These are phyloP conservation scores for Hansenula lynferdii DNA, from an alignment of 1,139 yeast species.

Conservation along the genomic window DNA sequence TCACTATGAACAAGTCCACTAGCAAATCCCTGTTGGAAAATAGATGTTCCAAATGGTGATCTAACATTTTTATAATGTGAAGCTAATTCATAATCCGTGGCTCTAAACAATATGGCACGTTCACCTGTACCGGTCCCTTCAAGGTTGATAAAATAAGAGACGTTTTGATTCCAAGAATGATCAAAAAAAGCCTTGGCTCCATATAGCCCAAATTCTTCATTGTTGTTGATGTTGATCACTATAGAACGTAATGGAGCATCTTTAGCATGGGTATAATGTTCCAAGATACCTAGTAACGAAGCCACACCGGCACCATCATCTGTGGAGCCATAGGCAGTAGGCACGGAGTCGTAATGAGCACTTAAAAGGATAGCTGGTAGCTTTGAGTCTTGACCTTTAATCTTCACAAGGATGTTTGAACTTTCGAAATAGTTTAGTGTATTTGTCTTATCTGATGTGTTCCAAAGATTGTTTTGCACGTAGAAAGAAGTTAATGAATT, in stretches of 20 bases:
- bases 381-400: constrained; percentile 54
- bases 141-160: constrained; percentile 68
- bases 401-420: constrained; percentile 67
- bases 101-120: constrained; percentile 75
- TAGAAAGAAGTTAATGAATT: constrained; percentile 42
- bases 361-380: constrained; percentile 70
- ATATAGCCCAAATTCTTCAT: constrained; percentile 84
- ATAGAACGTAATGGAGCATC: constrained; percentile 61
- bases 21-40: constrained; percentile 80
- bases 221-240: constrained; percentile 80
- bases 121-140: constrained; percentile 99
- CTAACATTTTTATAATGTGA: constrained; percentile 44
- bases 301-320: constrained; percentile 96
- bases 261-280: constrained; percentile 37
- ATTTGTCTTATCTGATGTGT: constrained; percentile 32
- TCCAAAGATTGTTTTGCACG: constrained; percentile 42
- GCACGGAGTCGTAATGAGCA: constrained; percentile 89
- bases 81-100: constrained; percentile 74
- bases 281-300: constrained; percentile 66
- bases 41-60: constrained; percentile 69
- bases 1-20: constrained; percentile 70
- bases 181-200: constrained; percentile 76
- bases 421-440: constrained; percentile 70
- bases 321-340: constrained; percentile 82
- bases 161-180: constrained; percentile 69